Evolutionary conservation across 768 basidiomycete species (phyloP), one percentile per base, ranked within the genome.

Genomic region (Peribolospora baueri): DNA sequence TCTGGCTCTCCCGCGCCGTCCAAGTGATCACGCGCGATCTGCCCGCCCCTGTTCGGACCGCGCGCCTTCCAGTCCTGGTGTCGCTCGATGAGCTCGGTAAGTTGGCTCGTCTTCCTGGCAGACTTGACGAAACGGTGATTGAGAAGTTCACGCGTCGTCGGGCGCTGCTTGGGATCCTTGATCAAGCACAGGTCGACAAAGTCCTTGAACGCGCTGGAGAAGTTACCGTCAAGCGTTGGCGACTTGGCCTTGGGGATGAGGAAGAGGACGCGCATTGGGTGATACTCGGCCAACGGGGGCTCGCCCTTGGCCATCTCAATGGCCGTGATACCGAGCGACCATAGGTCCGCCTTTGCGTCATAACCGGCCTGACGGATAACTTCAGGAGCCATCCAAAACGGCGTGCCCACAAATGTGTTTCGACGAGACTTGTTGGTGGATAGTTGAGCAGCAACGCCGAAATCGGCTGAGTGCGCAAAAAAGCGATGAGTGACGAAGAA

Each of bases 351-450:
- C 68, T 88, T 87, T 2, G 79, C 76, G 64, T 95, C 88, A 68
- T 97, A 97, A 1, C 90, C 91, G 5, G 88, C 82, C 67, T 95
- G 88, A 42, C 86, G 80, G 62, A 97, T 97, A 54, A 97, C 91
- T 67, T 97, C 91, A 2, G 91, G 91, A 3, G 91, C 91, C 88
- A 91, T 91, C 87, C 87, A 91, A 65, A 87, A 90, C 2, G 87
- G 87, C 3, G 87, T 90, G 39, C 87, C 61, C 46, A 98, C 91
- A 66, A 98, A 97, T 0, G 93, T 98, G 65, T 97, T 90, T 50
- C 91, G 78, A 51, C 91, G 73, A 0, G 88, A 91, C 55, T 67
- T 67, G 67, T 75, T 86, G 46, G 66, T 66, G 1, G 90, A 88
- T 58, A 98, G 77, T 65, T 95, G 90, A 2, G 93, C 93, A 5